phyloP scores from a whole-genome alignment of 192 early-diverging fungal species.

The Backusella tarrabulga region DNA sequence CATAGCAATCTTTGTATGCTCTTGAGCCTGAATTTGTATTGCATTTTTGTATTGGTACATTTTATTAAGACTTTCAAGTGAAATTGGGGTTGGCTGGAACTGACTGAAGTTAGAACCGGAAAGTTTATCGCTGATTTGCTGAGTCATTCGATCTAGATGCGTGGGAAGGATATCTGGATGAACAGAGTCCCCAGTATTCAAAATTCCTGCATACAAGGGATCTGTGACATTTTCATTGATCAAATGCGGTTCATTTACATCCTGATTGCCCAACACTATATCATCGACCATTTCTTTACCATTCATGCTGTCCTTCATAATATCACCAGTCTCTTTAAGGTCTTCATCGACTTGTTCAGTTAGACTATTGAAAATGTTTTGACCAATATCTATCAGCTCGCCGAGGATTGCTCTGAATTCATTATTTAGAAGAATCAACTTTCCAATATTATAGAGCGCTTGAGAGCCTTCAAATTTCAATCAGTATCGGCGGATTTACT shows the following conservation, averaged over 20 bases:
- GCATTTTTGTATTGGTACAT: not conserved
- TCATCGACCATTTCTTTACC: not conserved
- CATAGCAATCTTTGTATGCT: not conserved
- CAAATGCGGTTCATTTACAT: not conserved
- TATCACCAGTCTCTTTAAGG: slow-evolving; percentile 16
- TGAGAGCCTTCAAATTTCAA: not conserved
- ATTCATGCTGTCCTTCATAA: not conserved
- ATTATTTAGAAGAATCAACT: slow-evolving; percentile 35
- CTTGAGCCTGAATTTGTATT: not conserved
- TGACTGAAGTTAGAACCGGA: not conserved
- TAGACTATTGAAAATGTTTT: slow-evolving; percentile 17
- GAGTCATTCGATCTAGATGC: not conserved
- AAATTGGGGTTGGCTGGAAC: not conserved
- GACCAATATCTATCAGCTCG: slow-evolving; percentile 36
- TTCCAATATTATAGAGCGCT: slow-evolving; percentile 29
- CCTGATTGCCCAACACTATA: not conserved
- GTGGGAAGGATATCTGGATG: not conserved
- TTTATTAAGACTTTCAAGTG: not conserved
- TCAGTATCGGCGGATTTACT: not conserved
- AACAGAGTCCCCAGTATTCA: slow-evolving; percentile 3
- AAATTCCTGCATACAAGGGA: not conserved
- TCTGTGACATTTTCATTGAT: not conserved
- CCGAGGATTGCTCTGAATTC: slow-evolving; percentile 36
- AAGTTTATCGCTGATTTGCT: not conserved
- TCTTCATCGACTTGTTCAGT: slow-evolving; percentile 20